Conservation (phyloP, 148 eudicot genomes). For the Fagopyrum esculentum region DNA sequence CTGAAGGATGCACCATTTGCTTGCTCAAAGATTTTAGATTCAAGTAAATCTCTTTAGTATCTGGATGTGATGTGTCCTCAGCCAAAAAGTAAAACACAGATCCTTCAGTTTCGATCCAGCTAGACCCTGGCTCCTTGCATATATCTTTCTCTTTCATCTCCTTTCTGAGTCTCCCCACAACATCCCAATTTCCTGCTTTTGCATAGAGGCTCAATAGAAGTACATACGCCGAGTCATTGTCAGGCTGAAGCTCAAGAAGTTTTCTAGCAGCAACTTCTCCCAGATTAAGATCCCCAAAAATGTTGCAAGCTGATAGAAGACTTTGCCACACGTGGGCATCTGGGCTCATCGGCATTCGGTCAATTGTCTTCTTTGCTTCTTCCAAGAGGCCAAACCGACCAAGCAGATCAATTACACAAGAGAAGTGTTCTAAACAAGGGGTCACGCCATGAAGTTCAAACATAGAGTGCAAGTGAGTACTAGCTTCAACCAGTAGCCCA, state of each 20-base stretch:
- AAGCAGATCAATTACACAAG: slow-evolving; percentile 43
- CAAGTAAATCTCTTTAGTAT: slow-evolving; percentile 23
- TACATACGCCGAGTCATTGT: slow-evolving; percentile 50
- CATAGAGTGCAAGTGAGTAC: slow-evolving; percentile 35
- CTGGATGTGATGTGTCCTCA: slow-evolving; percentile 37
- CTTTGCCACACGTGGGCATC: slow-evolving; percentile 65
- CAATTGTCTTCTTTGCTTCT: slow-evolving; percentile 41
- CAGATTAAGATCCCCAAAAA: slow-evolving; percentile 27
- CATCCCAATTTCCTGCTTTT: slow-evolving; percentile 37
- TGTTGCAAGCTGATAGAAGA: slow-evolving; percentile 47
- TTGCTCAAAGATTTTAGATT: slow-evolving; percentile 26
- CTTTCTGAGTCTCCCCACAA: slow-evolving; percentile 32
- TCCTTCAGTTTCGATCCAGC: slow-evolving; percentile 54
- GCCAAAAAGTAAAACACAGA: slow-evolving; percentile 32
- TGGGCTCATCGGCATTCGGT: slow-evolving; percentile 43
- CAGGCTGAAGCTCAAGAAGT: slow-evolving; percentile 48
- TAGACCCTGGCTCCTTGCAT: slow-evolving; percentile 45
- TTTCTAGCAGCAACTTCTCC: slow-evolving; percentile 44
- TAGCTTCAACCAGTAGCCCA: slow-evolving; percentile 45
- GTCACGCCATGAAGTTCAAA: slow-evolving; percentile 33
- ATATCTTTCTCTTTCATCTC: slow-evolving; percentile 39
- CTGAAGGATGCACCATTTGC: slow-evolving; percentile 26
- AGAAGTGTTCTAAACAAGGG: slow-evolving; percentile 59
- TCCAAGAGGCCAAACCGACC: slow-evolving; percentile 50
- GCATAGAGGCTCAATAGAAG: slow-evolving; percentile 49